These are phyloP conservation scores for Ophiostoma populinum DNA, from an alignment of 2,329 filamentous ascomycete species.

Conservation along the genomic window DNA sequence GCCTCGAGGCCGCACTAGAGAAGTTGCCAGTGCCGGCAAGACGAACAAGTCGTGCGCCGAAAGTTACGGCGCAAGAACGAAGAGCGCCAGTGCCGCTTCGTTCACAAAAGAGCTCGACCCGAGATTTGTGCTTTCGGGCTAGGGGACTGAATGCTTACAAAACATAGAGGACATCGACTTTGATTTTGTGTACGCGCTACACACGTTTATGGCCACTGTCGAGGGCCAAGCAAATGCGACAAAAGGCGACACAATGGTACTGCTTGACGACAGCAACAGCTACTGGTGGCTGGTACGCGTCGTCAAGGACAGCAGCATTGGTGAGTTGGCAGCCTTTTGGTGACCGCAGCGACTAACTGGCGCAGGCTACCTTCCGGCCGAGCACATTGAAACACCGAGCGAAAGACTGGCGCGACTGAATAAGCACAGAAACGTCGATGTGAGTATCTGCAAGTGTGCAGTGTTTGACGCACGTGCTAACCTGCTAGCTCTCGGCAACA, in stretches of 20 bases:
- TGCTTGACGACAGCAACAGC: conserved; percentile 96
- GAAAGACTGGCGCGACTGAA: conserved; percentile 86
- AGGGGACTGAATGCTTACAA: conserved; percentile 74
- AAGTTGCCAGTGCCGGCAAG: too few relatives aligned
- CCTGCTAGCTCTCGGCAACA: conserved; percentile 35
- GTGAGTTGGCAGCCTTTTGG: conserved; percentile 20
- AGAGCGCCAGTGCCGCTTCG: conserved; percentile 45
- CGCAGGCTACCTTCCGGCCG: conserved; percentile 80
- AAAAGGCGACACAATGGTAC: conserved; percentile 96
- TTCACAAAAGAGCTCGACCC: conserved; percentile 33
- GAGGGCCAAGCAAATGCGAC: conserved; percentile 97
- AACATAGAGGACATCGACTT: conserved; percentile 97
- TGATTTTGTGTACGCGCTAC: conserved; percentile 95
- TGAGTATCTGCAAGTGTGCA: conserved; percentile 27
- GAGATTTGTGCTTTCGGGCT: conserved; percentile 53
- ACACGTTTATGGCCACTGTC: conserved; percentile 94
- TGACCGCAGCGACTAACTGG: conserved; percentile 8
- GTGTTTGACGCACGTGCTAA: neutral
- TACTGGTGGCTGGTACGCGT: conserved; percentile 99
- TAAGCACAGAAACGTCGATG: conserved; percentile 96
- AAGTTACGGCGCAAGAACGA: conserved; percentile 12
- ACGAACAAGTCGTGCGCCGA: too few relatives aligned
- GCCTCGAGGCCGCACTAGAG: too few relatives aligned
- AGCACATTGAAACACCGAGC: conserved; percentile 96
- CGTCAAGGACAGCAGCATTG: conserved; percentile 93